Percentiles rank a stretch among this genome's conserved stretches.
phyloP scores from a whole-genome alignment of 2,329 filamentous ascomycete genomes.

The Penicillium sp. region DNA sequence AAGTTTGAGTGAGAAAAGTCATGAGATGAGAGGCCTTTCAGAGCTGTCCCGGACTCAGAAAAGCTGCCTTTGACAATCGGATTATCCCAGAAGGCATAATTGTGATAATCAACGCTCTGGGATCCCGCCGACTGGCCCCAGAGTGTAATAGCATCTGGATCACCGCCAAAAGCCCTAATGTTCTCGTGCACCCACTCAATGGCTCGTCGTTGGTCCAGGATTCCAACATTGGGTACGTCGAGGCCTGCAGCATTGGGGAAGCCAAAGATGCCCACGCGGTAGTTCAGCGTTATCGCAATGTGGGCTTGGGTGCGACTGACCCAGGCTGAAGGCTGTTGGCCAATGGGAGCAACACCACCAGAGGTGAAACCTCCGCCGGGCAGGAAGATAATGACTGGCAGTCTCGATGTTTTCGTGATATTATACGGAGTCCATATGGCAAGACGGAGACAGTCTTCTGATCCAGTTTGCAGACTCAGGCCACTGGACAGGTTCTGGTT shows the following conservation, averaged over 20 bases:
- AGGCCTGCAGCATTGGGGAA: constrained; percentile 15
- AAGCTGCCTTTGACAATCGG: not conserved
- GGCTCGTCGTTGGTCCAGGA: constrained; percentile 17
- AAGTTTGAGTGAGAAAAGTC: not conserved
- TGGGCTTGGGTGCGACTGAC: not conserved
- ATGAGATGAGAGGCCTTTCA: not conserved
- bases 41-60: not conserved
- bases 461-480: not conserved
- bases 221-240: constrained; percentile 15
- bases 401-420: constrained; percentile 16
- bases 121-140: constrained; percentile 28
- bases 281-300: constrained; percentile 20
- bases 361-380: constrained; percentile 60
- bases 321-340: not conserved
- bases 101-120: constrained; percentile 61
- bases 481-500: not conserved
- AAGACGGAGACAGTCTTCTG: constrained; percentile 3
- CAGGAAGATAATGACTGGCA: constrained; percentile 25
- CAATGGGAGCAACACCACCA: constrained; percentile 39
- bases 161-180: constrained; percentile 26
- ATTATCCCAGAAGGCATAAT: not conserved
- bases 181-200: constrained; percentile 22
- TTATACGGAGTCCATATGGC: not conserved
- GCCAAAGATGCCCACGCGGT: constrained; percentile 21
- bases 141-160: constrained; percentile 21